Evolutionary conservation across 2,329 filamentous ascomycete genomes (phyloP).

Genomic region (Alternaria sp.): DNA sequence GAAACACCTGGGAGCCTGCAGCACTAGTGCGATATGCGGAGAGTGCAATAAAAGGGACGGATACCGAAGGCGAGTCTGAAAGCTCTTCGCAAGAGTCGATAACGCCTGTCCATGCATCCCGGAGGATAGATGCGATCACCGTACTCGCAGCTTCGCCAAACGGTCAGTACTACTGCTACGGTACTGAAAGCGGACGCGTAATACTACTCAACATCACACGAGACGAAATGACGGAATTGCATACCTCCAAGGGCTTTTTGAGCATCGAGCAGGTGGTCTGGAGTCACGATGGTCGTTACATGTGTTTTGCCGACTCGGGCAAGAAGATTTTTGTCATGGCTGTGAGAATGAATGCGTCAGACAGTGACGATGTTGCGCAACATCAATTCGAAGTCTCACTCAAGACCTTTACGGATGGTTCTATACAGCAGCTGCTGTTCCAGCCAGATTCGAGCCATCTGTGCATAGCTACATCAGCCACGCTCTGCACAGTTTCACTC

Average conservation of each 20-base stretch:
- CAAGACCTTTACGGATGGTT: background rate
- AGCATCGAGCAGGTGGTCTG: background rate
- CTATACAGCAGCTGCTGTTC: background rate
- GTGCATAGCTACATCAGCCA: background rate
- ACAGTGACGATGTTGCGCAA: background rate
- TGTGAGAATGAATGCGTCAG: background rate
- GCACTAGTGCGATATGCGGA: background rate
- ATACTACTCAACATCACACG: accelerated
- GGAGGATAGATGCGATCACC: background rate
- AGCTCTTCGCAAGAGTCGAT: background rate
- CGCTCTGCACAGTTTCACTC: background rate
- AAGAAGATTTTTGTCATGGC: background rate
- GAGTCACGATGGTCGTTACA: background rate
- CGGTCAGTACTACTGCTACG: background rate
- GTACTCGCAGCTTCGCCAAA: background rate
- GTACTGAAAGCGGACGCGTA: background rate
- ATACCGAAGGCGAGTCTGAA: background rate
- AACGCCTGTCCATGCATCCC: background rate
- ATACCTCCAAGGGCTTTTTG: background rate
- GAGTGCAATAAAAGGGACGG: background rate
- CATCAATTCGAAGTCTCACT: background rate
- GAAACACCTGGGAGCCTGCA: background rate
- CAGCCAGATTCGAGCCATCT: background rate
- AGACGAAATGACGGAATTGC: background rate
- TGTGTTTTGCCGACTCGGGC: background rate